phyloP scores from a whole-genome alignment of 1,284 basidiomycete species.

The Pseudozyma hubeiensis region DNA sequence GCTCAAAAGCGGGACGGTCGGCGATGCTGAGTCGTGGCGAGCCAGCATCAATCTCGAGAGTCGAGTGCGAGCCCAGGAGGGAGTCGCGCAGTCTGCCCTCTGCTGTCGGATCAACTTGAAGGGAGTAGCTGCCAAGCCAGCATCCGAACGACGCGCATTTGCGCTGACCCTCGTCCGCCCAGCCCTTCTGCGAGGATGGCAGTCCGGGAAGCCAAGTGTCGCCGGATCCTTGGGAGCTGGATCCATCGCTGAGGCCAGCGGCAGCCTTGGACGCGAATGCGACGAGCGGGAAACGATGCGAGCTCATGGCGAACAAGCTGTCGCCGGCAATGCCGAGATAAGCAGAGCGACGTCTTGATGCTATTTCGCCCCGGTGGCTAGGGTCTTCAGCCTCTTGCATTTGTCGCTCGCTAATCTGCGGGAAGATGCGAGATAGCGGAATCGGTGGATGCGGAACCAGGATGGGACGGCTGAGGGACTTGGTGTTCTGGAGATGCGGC shows the following conservation, averaged over 20 bases:
- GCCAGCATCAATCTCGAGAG: conserved; percentile 43
- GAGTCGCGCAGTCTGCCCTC: conserved; percentile 40
- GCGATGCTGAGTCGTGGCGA: conserved; percentile 36
- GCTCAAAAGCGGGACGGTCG: conserved; percentile 28
- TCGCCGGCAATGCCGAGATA: conserved; percentile 61
- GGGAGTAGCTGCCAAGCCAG: conserved; percentile 58
- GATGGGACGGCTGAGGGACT: conserved; percentile 50
- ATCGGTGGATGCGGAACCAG: conserved; percentile 54
- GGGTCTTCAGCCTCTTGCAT: conserved; percentile 2
- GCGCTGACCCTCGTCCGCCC: conserved; percentile 41
- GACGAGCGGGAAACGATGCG: conserved; percentile 54
- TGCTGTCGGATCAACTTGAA: conserved; percentile 41
- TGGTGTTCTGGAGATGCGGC: conserved; percentile 49
- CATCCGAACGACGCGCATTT: conserved; percentile 56
- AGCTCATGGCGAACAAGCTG: conserved; percentile 62
- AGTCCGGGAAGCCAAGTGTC: conserved; percentile 19
- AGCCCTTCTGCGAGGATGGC: conserved; percentile 36
- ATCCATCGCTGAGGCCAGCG: conserved; percentile 30
- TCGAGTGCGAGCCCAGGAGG: conserved; percentile 27
- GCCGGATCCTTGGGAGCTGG: conserved; percentile 11
- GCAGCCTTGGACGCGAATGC: conserved; percentile 47
- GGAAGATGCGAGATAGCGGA: conserved; percentile 45
- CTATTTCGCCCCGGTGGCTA: not conserved
- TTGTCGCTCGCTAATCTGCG: conserved; percentile 40
- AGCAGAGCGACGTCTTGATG: conserved; percentile 33